These are phyloP conservation scores for Asterochloris sp. DNA, from an alignment of 139 green algal species.

Conservation along the genomic window DNA sequence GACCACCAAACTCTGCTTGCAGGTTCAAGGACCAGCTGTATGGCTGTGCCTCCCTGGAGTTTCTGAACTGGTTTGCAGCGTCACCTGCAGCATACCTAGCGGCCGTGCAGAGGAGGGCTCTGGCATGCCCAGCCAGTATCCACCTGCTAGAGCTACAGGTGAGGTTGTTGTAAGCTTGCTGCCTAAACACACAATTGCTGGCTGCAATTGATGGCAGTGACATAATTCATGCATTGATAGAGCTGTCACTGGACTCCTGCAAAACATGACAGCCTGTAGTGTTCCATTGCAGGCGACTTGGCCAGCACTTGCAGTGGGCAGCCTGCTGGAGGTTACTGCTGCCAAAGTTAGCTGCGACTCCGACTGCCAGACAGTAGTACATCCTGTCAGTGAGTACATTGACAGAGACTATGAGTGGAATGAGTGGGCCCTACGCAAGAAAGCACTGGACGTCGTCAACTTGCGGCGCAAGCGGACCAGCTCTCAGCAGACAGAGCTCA, in stretches of 20 bases:
- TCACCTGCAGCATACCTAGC: slow-evolving; percentile 1
- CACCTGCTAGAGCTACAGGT: not conserved
- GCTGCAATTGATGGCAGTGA: no score
- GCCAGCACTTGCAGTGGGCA: no score
- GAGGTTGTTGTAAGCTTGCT: not conserved
- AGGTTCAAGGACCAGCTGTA: slow-evolving; percentile 11
- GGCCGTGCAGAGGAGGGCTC: not conserved
- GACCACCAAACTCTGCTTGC: not conserved
- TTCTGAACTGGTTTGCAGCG: slow-evolving; percentile 16
- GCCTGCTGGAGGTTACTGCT: no score
- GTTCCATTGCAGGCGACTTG: no score
- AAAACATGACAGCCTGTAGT: no score
- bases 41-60: slow-evolving; percentile 9
- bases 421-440: slow-evolving; percentile 6
- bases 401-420: slow-evolving; percentile 17
- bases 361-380: slow-evolving; percentile 5
- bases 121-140: not conserved
- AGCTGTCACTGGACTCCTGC: not conserved
- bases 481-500: slow-evolving; percentile 5
- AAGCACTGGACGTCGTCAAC: slow-evolving; percentile 6
- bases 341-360: not conserved
- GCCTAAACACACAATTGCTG: no score
- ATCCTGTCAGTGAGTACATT: not conserved
- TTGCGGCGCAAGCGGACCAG: slow-evolving; percentile 5
- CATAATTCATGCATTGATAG: no score